Base-by-base conservation (phyloP, 108 stramenopile genomes). In the Nitzschia sp. region DNA sequence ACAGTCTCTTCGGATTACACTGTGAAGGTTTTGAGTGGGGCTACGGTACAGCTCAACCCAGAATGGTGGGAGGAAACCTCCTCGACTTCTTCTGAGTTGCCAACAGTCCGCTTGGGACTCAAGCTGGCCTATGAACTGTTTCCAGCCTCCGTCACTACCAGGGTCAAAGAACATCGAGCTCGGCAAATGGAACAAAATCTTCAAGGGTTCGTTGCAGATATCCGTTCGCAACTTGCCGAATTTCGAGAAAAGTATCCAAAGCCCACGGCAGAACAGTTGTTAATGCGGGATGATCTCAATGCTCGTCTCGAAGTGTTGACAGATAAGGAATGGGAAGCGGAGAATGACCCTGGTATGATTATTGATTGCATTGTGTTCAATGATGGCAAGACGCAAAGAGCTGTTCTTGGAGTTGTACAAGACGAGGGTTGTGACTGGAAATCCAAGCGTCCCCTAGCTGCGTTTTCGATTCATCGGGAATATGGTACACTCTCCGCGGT, bases 311-410 rank as follows among this genome's bases (percentile, higher is more conserved):
- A 82, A 63, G 57, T 71, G 17, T 58, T 83, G n/a, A 54, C 34
- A 3, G 53, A 44, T 12, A 77, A 55, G 29, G 75, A 66, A 25
- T 76, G 52, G 44, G 67, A 77, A 6, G 48, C 24, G 9, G 73
- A 75, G 21, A 91, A 96, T 77, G 93, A 96, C 76, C 84, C 84
- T 40, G 93, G 95, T 43, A 86, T 89, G 21, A 41, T 93, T 22
- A 70, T 83, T 54, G 91, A 96, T 72, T 77, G 80, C 57, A 74
- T 96, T 0, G 79, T 91, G 24, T 92, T 83, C 46, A 50, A 67
- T 66, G 89, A 84, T 57, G 87, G 73, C 8, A 57, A 51, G 17
- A 53, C 71, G 22, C 87, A 83, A 77, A 76, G 72, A 41, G 88
- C 88, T 12, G 80, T 81, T 22, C 77, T 95, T 52, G 89, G 93